Conservation (phyloP, 2,329 filamentous ascomycete species). For the Talaromyces islandicus region DNA sequence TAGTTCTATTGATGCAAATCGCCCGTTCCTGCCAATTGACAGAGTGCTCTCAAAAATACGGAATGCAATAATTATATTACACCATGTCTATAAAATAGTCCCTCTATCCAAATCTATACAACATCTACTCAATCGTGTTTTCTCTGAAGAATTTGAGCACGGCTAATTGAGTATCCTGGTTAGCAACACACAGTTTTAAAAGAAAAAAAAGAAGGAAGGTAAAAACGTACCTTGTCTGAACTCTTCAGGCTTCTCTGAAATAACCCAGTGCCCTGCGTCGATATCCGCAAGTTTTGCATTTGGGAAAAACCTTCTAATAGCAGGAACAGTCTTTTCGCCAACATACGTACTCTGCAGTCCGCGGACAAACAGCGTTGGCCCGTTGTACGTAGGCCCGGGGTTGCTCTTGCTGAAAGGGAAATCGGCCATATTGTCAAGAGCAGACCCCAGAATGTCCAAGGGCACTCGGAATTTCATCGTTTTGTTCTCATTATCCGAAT, state of each 20-base stretch:
- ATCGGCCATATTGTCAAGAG: constrained; percentile 71
- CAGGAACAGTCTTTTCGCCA: constrained; percentile 32
- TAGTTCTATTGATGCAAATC: background rate
- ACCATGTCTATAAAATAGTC: background rate
- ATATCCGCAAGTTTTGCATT: constrained; percentile 33
- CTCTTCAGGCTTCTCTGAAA: constrained; percentile 40
- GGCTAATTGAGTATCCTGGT: constrained; percentile 17
- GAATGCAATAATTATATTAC: background rate
- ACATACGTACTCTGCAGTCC: constrained; percentile 38
- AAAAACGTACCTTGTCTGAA: constrained; percentile 30
- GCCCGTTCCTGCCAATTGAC: background rate
- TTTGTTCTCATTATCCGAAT: constrained; percentile 45
- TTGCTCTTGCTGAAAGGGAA: constrained; percentile 77
- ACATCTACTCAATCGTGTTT: constrained; percentile 12
- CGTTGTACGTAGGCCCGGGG: constrained; percentile 57
- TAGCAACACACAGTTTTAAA: constrained; percentile 1
- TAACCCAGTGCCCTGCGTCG: constrained; percentile 40
- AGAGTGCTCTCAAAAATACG: background rate
- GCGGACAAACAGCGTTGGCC: constrained; percentile 70
- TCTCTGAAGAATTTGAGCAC: constrained; percentile 29
- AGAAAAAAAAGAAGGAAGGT: background rate
- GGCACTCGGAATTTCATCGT: constrained; percentile 73
- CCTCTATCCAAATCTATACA: background rate
- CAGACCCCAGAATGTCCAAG: constrained; percentile 60
- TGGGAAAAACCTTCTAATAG: constrained; percentile 38